A percentile compares a stretch with the other conserved stretches of the same genome.
These are phyloP conservation scores for Phialophora chinensis DNA, from an alignment of 2,329 filamentous ascomycete genomes.

Conservation along the genomic window DNA sequence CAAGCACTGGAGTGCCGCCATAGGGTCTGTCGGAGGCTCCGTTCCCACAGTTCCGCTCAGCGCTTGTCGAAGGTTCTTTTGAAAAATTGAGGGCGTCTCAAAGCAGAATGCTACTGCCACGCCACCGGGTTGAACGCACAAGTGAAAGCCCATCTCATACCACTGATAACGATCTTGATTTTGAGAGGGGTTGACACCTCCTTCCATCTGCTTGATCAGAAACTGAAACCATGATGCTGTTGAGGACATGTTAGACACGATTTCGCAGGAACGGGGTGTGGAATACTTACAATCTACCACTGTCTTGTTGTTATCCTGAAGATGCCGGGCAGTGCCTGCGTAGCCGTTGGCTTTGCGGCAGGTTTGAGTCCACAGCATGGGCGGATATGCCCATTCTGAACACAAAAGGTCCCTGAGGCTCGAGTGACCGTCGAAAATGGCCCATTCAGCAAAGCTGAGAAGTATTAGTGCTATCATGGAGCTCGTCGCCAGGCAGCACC, in stretches of 20 bases:
- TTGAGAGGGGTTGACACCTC: background rate
- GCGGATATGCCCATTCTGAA: conserved; percentile 24
- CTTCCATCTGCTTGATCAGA: conserved; percentile 35
- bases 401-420: conserved; percentile 15
- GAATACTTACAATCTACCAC: conserved; percentile 21
- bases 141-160: conserved; percentile 39
- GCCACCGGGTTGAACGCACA: conserved; percentile 19
- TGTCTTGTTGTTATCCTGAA: conserved; percentile 15
- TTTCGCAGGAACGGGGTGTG: background rate
- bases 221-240: conserved; percentile 40
- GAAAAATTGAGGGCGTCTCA: conserved; percentile 27
- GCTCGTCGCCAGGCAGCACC: background rate
- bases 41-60: conserved; percentile 10
- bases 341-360: conserved; percentile 29
- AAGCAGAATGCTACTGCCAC: conserved; percentile 27
- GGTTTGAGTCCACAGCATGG: conserved; percentile 27
- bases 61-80: conserved; percentile 10
- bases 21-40: conserved; percentile 6
- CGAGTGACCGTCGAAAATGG: background rate
- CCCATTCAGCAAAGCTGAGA: conserved; percentile 24
- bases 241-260: background rate
- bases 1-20: conserved; percentile 37
- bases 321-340: conserved; percentile 12
- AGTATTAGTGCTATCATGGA: background rate
- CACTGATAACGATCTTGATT: conserved; percentile 30